Evolutionary conservation across 164 flowering plant species (phyloP).

Genomic region (Kalanchoe fedtschenkoi): DNA sequence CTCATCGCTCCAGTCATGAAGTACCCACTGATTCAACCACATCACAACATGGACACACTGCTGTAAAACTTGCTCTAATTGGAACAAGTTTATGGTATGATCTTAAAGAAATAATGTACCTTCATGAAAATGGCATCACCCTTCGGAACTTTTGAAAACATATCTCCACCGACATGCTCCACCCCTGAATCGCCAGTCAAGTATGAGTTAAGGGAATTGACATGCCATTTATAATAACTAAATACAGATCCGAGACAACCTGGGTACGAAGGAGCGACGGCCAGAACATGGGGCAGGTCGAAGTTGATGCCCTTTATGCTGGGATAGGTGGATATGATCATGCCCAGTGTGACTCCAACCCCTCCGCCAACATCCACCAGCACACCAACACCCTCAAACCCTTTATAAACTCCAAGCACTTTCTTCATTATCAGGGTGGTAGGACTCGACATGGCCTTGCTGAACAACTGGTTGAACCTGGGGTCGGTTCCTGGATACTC

Average conservation of each 20-base stretch:
- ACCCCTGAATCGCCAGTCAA: too few relatives aligned
- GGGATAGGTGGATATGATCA: not conserved
- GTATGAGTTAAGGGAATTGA: too few relatives aligned
- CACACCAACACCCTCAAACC: not conserved
- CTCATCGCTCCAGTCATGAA: slow-evolving; percentile 24
- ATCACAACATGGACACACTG: not conserved
- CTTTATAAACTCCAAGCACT: not conserved
- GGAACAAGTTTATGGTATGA: not conserved
- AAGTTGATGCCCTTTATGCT: not conserved
- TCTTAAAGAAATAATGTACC: not conserved
- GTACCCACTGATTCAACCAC: slow-evolving; percentile 12
- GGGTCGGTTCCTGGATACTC: not conserved
- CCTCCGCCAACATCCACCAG: slow-evolving; percentile 1
- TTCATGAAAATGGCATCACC: slow-evolving; percentile 14
- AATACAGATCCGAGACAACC: not conserved
- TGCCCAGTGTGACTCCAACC: not conserved
- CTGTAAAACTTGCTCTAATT: not conserved
- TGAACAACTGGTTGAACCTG: not conserved
- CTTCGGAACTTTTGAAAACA: slow-evolving; percentile 8
- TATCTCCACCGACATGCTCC: slow-evolving; percentile 2
- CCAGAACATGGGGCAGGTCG: not conserved
- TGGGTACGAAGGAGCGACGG: not conserved
- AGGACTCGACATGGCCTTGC: not conserved
- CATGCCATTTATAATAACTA: too few relatives aligned
- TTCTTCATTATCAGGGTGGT: not conserved